Evolutionary conservation across 257 asterid species (phyloP).

Genomic region (Phtheirospermum japonicum): DNA sequence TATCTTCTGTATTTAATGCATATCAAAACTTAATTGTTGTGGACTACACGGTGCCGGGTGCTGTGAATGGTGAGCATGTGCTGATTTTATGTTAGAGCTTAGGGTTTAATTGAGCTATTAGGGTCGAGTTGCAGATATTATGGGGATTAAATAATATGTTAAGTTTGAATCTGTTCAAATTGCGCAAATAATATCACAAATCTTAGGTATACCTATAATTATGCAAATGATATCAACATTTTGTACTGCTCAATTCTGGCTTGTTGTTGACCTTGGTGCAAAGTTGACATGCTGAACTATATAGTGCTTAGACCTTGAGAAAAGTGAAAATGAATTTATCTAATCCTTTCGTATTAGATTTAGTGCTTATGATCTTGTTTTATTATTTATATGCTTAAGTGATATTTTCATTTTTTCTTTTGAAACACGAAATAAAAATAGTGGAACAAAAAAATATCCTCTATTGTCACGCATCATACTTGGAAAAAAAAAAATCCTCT

Average conservation of each 20-base stretch:
- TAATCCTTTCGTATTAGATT: constrained; percentile 2
- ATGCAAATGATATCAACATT: background rate
- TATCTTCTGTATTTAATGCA: constrained; percentile 50
- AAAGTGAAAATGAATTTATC: background rate
- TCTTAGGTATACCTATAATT: background rate
- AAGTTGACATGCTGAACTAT: background rate
- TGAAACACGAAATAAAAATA: background rate
- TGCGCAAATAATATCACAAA: background rate
- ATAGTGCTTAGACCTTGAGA: background rate
- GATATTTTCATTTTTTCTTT: background rate
- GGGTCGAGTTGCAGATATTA: constrained; percentile 1
- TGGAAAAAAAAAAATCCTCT: no score
- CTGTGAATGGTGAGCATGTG: constrained; percentile 67
- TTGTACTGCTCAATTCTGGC: constrained; percentile 8
- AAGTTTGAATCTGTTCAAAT: constrained; percentile 3
- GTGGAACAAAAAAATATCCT: background rate
- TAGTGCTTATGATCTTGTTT: background rate
- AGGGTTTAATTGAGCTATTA: constrained; percentile 4
- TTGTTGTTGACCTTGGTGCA: constrained; percentile 9
- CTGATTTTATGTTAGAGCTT: constrained; percentile 4
- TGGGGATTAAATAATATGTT: background rate
- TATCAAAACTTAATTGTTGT: constrained; percentile 69
- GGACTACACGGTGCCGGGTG: constrained; percentile 79
- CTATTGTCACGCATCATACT: constrained; percentile 6
- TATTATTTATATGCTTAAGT: background rate